phyloP scores from a whole-genome alignment of 202 grass and related monocot genomes.

The Panicum virgatum region DNA sequence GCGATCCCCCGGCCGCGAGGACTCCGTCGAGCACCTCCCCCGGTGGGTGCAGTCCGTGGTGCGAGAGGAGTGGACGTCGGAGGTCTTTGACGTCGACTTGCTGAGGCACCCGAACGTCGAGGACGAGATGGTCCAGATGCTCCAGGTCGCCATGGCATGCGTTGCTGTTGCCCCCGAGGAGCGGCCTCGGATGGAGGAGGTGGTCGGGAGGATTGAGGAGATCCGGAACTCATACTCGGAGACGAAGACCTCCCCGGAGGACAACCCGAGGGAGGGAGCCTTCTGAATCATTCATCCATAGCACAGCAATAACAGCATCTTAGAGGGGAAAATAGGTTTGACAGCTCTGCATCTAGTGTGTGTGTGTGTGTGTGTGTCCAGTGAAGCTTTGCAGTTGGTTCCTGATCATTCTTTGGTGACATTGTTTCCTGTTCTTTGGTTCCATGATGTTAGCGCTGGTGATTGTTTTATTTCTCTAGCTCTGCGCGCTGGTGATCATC shows the following conservation, averaged over 20 bases:
- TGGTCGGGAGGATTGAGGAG: conserved; percentile 74
- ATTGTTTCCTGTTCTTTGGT: conserved; percentile 21
- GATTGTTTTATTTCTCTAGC: conserved; percentile 16
- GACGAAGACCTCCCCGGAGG: conserved; percentile 58
- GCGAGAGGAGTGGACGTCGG: conserved; percentile 92
- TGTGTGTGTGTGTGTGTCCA: too few species aligned
- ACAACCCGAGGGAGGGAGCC: conserved; percentile 42
- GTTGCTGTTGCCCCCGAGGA: conserved; percentile 57
- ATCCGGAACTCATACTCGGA: conserved; percentile 55
- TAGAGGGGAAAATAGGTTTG: conserved; percentile 6
- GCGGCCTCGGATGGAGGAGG: conserved; percentile 82
- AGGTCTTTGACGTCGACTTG: conserved; percentile 87
- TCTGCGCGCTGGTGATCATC: conserved; percentile 38
- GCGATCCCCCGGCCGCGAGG: conserved; percentile 62
- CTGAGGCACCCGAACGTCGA: conserved; percentile 61
- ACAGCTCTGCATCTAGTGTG: conserved; percentile 16
- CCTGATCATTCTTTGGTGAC: conserved; percentile 38
- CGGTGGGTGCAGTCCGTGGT: conserved; percentile 92
- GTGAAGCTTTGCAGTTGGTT: conserved; percentile 21
- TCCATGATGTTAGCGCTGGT: neutral
- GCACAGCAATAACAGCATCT: conserved; percentile 8
- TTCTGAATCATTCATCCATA: conserved; percentile 19
- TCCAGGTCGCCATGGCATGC: conserved; percentile 83
- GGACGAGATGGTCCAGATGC: conserved; percentile 92
- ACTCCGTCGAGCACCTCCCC: conserved; percentile 60